A percentile compares a stretch with the other conserved stretches of the same genome.
These are phyloP conservation scores for Lagenaria siceraria DNA, from an alignment of 306 rosid genomes.

Conservation along the genomic window DNA sequence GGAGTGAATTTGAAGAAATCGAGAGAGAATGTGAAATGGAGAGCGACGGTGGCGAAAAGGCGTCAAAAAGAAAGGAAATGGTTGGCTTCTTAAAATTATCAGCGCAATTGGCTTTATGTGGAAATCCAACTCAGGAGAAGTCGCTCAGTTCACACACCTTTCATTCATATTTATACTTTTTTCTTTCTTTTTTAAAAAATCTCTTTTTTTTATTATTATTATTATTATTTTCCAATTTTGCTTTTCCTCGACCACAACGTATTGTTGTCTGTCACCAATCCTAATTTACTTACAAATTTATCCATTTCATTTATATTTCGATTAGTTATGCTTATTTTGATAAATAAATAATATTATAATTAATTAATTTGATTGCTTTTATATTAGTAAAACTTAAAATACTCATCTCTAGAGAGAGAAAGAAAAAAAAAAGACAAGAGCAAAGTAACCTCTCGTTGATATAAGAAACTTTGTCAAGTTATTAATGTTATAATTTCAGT, in stretches of 20 bases:
- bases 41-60: not conserved
- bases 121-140: conserved; percentile 1
- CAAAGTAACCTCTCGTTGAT: too few species aligned
- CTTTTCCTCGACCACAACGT: not conserved
- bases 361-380: too few species aligned
- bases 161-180: not conserved
- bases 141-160: conserved; percentile 3
- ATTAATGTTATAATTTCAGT: too few species aligned
- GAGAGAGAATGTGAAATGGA: conserved; percentile 1
- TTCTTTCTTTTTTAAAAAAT: too few species aligned
- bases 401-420: too few species aligned
- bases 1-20: not conserved
- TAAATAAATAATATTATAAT: too few species aligned
- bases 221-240: not conserved
- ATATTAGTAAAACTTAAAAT: too few species aligned
- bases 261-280: not conserved
- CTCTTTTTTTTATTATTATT: not conserved
- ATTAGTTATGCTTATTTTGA: too few species aligned
- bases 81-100: not conserved
- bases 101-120: not conserved
- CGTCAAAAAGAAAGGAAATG: not conserved
- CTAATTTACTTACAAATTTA: not conserved
- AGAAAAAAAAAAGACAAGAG: too few species aligned
- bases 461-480: too few species aligned
- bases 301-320: not conserved